Conservation (phyloP, 2,329 filamentous ascomycete genomes). For the Laburnicola sp. region DNA sequence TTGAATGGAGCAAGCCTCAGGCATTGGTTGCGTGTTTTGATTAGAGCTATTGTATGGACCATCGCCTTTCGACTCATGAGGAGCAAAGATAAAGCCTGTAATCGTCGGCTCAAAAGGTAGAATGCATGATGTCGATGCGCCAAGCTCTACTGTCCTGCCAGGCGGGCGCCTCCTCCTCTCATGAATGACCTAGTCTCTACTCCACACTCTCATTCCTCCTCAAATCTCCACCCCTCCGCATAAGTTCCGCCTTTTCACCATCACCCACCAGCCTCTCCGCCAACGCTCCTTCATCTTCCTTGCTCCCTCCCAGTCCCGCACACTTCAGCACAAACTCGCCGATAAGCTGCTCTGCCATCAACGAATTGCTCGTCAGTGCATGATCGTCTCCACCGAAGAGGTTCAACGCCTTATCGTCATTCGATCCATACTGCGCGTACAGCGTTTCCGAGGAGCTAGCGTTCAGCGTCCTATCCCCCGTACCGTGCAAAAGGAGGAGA, state of each 20-base stretch:
- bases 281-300: slow-evolving; percentile 1
- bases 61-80: too few species aligned
- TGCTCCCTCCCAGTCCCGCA: slow-evolving; percentile 28
- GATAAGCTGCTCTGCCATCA: slow-evolving; percentile 45
- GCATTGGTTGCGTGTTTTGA: too few species aligned
- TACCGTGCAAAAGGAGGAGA: slow-evolving; percentile 47
- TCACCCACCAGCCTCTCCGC: too few species aligned
- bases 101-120: too few species aligned
- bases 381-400: slow-evolving; percentile 51
- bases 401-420: slow-evolving; percentile 34
- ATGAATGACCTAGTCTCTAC: too few species aligned
- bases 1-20: too few species aligned
- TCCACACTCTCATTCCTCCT: slow-evolving; percentile 29
- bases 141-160: too few species aligned
- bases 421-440: slow-evolving; percentile 42
- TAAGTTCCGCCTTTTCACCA: slow-evolving; percentile 11
- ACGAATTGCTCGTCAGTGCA: slow-evolving; percentile 44
- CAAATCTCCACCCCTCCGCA: slow-evolving; percentile 11
- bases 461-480: slow-evolving; percentile 43
- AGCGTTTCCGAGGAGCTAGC: slow-evolving; percentile 41
- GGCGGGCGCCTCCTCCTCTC: too few species aligned
- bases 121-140: too few species aligned
- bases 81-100: too few species aligned
- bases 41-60: too few species aligned
- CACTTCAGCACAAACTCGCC: slow-evolving; percentile 45